Percentiles rank a stretch among this genome's conserved stretches.
These are phyloP conservation scores for Yamadazyma olivae DNA, from an alignment of 805 yeast genomes.

Conservation along the genomic window DNA sequence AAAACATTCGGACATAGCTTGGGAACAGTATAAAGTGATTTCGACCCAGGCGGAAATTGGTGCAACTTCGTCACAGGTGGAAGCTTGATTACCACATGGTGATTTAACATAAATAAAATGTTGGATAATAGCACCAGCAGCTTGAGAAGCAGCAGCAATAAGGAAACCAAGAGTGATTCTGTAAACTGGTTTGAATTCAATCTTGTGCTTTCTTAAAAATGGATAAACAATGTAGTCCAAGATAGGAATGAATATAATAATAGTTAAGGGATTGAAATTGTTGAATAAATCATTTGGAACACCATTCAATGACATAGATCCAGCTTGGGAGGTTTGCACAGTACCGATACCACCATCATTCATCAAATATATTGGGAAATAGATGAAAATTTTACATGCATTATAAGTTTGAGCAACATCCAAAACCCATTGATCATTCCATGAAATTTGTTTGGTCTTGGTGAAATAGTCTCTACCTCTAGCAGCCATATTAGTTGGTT, in stretches of 20 bases:
- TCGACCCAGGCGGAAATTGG: constrained; percentile 13
- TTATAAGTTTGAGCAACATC: constrained; percentile 43
- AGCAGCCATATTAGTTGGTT: constrained; percentile 40
- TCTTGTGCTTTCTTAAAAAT: constrained; percentile 35
- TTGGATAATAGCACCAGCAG: constrained; percentile 51
- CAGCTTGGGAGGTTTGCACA: constrained; percentile 51
- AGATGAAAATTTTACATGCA: constrained; percentile 45
- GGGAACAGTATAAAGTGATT: constrained; percentile 8
- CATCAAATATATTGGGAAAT: constrained; percentile 34
- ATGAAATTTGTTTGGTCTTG: constrained; percentile 35
- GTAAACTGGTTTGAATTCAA: constrained; percentile 41
- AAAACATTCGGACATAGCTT: constrained; percentile 53
- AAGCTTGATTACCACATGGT: constrained; percentile 50
- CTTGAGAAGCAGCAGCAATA: constrained; percentile 45
- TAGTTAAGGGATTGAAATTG: constrained; percentile 54
- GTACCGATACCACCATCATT: constrained; percentile 51
- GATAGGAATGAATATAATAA: constrained; percentile 50
- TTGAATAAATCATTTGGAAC: constrained; percentile 56
- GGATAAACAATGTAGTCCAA: constrained; percentile 50
- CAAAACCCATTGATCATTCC: constrained; percentile 46
- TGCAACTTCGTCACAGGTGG: constrained; percentile 25
- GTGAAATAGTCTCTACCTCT: constrained; percentile 39
- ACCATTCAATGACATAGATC: constrained; percentile 49
- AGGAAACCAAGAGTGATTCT: constrained; percentile 48
- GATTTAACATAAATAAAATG: constrained; percentile 44